Percentiles rank a stretch among this genome's conserved stretches.
These are phyloP conservation scores for Hymenoscyphus infarciens DNA, from an alignment of 2,329 filamentous ascomycete species.

Conservation along the genomic window DNA sequence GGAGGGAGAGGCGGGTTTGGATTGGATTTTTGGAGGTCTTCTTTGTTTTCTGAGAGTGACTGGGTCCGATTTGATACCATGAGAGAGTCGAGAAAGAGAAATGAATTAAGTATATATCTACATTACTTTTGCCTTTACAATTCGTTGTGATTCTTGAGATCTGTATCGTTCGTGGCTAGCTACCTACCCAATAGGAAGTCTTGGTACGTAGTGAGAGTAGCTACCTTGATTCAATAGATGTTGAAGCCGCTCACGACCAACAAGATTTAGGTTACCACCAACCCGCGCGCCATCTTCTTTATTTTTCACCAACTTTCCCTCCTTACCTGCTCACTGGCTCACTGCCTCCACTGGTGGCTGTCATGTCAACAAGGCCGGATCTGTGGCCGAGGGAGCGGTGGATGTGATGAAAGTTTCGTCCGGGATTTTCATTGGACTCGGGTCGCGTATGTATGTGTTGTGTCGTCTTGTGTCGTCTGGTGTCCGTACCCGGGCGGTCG, in stretches of 20 bases:
- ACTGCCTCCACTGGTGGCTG: background rate
- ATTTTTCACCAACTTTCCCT: background rate
- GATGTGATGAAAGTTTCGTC: background rate
- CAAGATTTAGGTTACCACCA: background rate
- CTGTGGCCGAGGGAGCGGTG: background rate
- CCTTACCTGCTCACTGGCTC: background rate
- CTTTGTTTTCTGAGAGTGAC: background rate
- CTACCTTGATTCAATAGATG: background rate
- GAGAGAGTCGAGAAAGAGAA: background rate
- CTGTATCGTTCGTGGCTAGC: background rate
- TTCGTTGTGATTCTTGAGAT: background rate
- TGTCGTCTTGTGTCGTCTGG: too few species aligned
- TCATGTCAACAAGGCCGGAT: too few species aligned
- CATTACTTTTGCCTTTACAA: background rate
- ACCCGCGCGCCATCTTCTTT: background rate
- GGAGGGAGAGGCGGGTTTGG: background rate
- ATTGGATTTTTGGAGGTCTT: background rate
- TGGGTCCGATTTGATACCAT: conserved; percentile 1
- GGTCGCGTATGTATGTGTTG: too few species aligned
- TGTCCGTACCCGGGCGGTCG: too few species aligned
- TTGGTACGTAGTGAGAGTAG: too few species aligned
- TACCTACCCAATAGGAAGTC: background rate
- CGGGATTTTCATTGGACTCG: too few species aligned
- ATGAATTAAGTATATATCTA: background rate
- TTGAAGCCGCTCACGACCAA: too few species aligned